Evolutionary conservation across 495 filamentous ascomycete species (phyloP).

Genomic region (Xylaria bambusicola): DNA sequence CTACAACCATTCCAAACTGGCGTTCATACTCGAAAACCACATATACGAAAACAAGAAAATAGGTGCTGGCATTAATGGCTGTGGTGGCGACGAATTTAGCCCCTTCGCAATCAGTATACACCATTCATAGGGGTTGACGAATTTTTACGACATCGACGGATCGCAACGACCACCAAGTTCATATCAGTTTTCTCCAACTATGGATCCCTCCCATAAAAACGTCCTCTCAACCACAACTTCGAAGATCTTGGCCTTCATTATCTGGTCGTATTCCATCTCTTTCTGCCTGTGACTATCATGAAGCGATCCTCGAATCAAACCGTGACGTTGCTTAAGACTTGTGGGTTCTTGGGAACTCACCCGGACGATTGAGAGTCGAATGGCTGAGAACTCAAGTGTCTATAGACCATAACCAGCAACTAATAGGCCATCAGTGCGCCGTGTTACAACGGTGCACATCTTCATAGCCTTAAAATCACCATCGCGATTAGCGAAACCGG

Average conservation of each 20-base stretch:
- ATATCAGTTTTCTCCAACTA: slow-evolving; percentile 5
- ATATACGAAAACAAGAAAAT: slow-evolving; percentile 9
- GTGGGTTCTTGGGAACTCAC: neutral
- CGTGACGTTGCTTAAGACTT: neutral
- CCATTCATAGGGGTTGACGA: slow-evolving; percentile 6
- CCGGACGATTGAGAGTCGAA: too few species aligned
- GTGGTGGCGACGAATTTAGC: neutral
- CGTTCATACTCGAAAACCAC: too few species aligned
- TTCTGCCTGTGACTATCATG: neutral
- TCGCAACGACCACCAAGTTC: slow-evolving; percentile 12
- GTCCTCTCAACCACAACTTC: neutral
- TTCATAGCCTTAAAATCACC: neutral
- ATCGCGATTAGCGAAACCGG: slow-evolving; percentile 12
- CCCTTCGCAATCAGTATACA: neutral
- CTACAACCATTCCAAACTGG: neutral
- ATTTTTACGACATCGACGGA: slow-evolving; percentile 18
- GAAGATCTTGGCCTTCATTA: neutral
- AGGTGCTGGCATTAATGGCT: neutral
- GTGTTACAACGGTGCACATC: neutral
- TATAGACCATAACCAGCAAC: neutral
- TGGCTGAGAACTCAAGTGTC: neutral
- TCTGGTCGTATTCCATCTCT: neutral
- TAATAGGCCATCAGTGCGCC: neutral
- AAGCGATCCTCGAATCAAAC: neutral
- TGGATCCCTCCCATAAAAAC: neutral